Percentiles rank a stretch among this genome's conserved stretches.
Evolutionary conservation across 345 rosid species (phyloP).

Genomic region (Hibiscus tridactylites): DNA sequence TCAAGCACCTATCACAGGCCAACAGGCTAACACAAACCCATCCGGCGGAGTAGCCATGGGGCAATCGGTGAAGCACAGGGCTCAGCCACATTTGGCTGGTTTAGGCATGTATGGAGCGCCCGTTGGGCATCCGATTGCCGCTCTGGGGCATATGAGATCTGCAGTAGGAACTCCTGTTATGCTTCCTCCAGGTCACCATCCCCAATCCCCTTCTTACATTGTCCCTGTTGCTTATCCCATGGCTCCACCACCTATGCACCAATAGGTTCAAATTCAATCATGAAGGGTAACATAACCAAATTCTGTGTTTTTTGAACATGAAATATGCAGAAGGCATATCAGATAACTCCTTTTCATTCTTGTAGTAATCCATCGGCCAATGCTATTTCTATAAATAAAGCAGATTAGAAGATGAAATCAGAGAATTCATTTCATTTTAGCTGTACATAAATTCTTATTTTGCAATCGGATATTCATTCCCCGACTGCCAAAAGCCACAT

Average conservation of each 20-base stretch:
- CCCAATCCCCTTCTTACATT: constrained; percentile 43
- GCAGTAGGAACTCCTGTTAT: constrained; percentile 88
- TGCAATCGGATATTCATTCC: no score
- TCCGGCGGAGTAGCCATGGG: constrained; percentile 22
- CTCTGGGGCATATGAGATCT: constrained; percentile 61
- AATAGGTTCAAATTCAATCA: constrained; percentile 20
- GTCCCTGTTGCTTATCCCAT: constrained; percentile 64
- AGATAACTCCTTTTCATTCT: not conserved
- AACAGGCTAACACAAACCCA: constrained; percentile 33
- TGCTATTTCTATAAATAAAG: no score
- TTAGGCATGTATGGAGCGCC: constrained; percentile 69
- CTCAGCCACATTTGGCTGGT: constrained; percentile 47
- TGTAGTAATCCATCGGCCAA: not conserved
- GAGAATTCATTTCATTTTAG: no score
- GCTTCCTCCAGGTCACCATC: constrained; percentile 66
- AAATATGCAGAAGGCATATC: not conserved
- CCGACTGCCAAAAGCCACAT: no score
- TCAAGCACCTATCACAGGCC: constrained; percentile 62
- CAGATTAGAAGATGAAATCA: no score
- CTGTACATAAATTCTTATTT: no score
- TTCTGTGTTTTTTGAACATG: not conserved
- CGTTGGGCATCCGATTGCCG: constrained; percentile 56
- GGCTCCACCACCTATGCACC: constrained; percentile 56
- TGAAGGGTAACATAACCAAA: not conserved
- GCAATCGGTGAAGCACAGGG: constrained; percentile 34